Base-by-base conservation (phyloP, 139 green algal species). In the Chlamydomonas incerta region DNA sequence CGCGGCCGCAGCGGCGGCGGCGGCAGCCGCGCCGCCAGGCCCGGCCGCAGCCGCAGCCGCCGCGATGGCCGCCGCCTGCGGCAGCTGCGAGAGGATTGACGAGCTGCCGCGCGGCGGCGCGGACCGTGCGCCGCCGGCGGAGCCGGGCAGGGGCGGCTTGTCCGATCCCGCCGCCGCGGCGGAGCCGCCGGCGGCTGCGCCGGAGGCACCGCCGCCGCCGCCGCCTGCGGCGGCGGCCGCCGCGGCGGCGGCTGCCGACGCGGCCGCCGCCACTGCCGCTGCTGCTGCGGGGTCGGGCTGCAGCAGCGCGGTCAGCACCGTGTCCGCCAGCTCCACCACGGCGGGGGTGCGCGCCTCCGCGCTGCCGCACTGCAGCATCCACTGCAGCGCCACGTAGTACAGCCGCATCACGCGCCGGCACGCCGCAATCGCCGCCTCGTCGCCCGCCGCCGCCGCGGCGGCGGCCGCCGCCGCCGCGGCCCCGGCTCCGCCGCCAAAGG, bases 321-420 rank as follows among this genome's bases (percentile, higher is more conserved):
- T 34, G 69, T 90, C 86, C 26, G 79, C 66, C 37, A 90, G 86
- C 24, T 87, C 80, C 23, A 72, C 34, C 50, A 90, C 76, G 11
- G 86, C 66, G 3, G 65, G 80, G 52, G 62, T 69, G 15, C 60
- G 33, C 6, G 65, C 72, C 28, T 70, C 83, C 0, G 73, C 52
- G 29, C 68, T 80, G 5, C 63, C 72, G 41, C 72, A 85, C 80
- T 90, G 80, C 21, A 84, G 72, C 72, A 90, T 72, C 86, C 86
- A 90, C 86, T 87, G 80, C 72, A 90, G 50, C 0, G 47, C 77
- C 13, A 87, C 75, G 35, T 87, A 69, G 66, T 85, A 79, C 35
- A 81, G 26, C 15, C 17, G 6, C 86, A 90, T 90, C 37, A 87
- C 86, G 10, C 33, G 26, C 24, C 71, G 80, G 67, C 80, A 80